These are phyloP conservation scores for Gomphus bonarii DNA, from an alignment of 1,284 basidiomycete species.

Conservation along the genomic window DNA sequence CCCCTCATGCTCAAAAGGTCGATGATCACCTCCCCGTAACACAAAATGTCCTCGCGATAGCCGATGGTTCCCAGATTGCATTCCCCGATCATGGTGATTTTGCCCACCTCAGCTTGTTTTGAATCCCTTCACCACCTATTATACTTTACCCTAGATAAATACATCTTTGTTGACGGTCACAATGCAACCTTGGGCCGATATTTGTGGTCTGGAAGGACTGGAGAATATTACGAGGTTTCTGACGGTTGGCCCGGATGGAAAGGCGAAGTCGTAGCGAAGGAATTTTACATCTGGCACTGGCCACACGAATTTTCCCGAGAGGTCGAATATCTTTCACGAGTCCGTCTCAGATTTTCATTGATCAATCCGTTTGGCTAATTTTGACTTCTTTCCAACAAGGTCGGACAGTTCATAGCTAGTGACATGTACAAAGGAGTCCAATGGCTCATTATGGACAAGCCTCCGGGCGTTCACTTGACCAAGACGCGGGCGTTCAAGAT, in stretches of 20 bases:
- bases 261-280: background rate
- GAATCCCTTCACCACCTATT: background rate
- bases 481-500: constrained; percentile 9
- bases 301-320: background rate
- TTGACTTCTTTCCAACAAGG: background rate
- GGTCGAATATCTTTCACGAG: background rate
- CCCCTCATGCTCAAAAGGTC: background rate
- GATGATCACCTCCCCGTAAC: background rate
- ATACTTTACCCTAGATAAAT: background rate
- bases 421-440: background rate
- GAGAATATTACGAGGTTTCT: constrained; percentile 4
- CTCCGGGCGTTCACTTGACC: constrained; percentile 3
- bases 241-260: constrained; percentile 4
- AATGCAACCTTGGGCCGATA: constrained; percentile 3
- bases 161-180: background rate
- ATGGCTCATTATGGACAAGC: constrained; percentile 7
- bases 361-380: background rate
- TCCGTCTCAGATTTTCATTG: background rate
- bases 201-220: constrained; percentile 10
- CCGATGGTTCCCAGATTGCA: background rate
- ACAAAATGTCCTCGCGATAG: background rate
- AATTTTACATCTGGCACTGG: constrained; percentile 8
- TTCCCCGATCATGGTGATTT: background rate
- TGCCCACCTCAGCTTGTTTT: background rate
- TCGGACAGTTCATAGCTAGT: background rate